Evolutionary conservation across 306 rosid genomes (phyloP).

Genomic region (Gynostemma pentaphyllum): DNA sequence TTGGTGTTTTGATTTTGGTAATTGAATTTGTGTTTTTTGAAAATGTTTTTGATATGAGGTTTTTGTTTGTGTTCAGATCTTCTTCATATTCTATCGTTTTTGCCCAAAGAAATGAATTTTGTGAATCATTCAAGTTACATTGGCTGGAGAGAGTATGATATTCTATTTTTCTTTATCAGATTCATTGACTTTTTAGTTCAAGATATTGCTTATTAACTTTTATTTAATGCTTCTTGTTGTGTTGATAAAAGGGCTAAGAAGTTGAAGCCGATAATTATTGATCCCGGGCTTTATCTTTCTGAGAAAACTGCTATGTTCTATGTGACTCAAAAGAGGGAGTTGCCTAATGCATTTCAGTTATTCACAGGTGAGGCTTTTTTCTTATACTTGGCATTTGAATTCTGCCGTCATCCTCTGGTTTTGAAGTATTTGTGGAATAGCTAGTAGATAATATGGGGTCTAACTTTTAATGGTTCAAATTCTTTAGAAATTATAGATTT

Average conservation of each 20-base stretch:
- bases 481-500: background rate
- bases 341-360: conserved; percentile 67
- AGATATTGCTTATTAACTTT: background rate
- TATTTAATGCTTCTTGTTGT: background rate
- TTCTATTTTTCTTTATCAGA: background rate
- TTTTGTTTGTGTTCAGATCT: conserved; percentile 50
- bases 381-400: background rate
- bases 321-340: conserved; percentile 81
- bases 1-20: background rate
- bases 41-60: conserved; percentile 16
- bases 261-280: conserved; percentile 76
- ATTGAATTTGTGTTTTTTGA: background rate
- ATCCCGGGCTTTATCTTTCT: conserved; percentile 87
- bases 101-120: conserved; percentile 85
- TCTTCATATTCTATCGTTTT: conserved; percentile 80
- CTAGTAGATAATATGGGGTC: background rate
- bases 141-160: conserved; percentile 91
- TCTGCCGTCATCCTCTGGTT: background rate
- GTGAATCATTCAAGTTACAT: conserved; percentile 85
- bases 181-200: background rate
- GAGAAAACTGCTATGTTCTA: conserved; percentile 78
- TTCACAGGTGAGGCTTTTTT: conserved; percentile 46
- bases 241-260: conserved; percentile 37
- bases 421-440: background rate
- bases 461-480: background rate